Conservation (phyloP, 805 yeast species). For the Nakazawaea populi region DNA sequence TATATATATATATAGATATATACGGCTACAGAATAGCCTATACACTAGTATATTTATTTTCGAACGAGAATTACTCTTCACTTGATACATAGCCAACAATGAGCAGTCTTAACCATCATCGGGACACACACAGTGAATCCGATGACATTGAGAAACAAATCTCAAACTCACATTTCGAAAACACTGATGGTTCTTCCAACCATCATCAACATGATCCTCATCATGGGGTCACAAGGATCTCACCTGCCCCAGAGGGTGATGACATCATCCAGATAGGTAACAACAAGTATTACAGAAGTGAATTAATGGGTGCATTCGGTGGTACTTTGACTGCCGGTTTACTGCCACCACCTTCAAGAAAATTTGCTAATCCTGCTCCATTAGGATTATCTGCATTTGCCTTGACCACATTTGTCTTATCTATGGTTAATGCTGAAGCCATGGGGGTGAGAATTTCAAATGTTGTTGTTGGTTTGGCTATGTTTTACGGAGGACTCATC, state of each 20-base stretch:
- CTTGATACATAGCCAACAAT: background rate
- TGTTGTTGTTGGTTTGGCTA: constrained; percentile 58
- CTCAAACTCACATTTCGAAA: constrained; percentile 2
- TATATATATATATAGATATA: too few relatives aligned
- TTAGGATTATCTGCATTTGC: constrained; percentile 71
- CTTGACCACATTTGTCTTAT: constrained; percentile 58
- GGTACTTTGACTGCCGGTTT: constrained; percentile 77
- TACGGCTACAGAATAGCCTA: too few relatives aligned
- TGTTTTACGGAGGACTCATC: constrained; percentile 69
- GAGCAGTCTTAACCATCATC: background rate
- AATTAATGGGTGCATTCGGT: constrained; percentile 65
- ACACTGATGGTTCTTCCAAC: too few relatives aligned
- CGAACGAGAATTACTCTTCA: too few relatives aligned
- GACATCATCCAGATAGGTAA: constrained; percentile 69
- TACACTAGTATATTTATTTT: too few relatives aligned
- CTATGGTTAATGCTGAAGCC: constrained; percentile 58
- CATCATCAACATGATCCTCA: background rate
- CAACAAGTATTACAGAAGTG: constrained; percentile 57
- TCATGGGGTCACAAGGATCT: background rate
- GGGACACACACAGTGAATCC: background rate
- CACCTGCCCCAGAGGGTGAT: constrained; percentile 37
- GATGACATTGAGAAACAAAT: constrained; percentile 8
- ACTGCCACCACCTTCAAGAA: constrained; percentile 49
- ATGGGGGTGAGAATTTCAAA: constrained; percentile 60
- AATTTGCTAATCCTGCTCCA: constrained; percentile 72